A percentile compares a stretch with the other conserved stretches of the same genome.
Conservation (phyloP, 2,329 filamentous ascomycete genomes). For the Epichloe baconii region DNA sequence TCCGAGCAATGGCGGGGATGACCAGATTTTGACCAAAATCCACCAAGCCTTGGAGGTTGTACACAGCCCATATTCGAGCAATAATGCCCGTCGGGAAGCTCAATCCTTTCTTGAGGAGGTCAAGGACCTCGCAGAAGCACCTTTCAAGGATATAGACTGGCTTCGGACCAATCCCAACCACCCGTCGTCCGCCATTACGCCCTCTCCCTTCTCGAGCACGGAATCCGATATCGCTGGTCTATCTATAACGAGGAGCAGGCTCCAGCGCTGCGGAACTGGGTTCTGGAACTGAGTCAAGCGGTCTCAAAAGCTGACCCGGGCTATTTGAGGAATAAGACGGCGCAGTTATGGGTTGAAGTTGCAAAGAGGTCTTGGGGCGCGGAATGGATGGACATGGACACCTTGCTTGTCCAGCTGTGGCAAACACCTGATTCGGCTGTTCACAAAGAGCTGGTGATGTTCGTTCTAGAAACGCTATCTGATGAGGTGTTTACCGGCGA, state of each 20-base stretch:
- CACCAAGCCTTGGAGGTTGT: slow-evolving; percentile 78
- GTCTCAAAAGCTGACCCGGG: slow-evolving; percentile 59
- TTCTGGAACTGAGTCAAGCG: slow-evolving; percentile 63
- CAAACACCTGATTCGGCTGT: slow-evolving; percentile 48
- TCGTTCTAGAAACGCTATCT: slow-evolving; percentile 78
- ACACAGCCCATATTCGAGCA: slow-evolving; percentile 69
- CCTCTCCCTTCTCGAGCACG: slow-evolving; percentile 79
- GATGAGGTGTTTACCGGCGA: slow-evolving; percentile 91
- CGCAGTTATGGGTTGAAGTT: slow-evolving; percentile 87
- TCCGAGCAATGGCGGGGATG: slow-evolving; percentile 24
- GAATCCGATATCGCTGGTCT: slow-evolving; percentile 74
- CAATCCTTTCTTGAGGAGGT: slow-evolving; percentile 75
- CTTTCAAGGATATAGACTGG: slow-evolving; percentile 77
- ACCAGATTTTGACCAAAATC: slow-evolving; percentile 50
- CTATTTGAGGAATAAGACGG: slow-evolving; percentile 86
- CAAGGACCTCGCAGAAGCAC: slow-evolving; percentile 67
- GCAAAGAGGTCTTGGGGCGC: slow-evolving; percentile 87
- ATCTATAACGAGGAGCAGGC: slow-evolving; percentile 59
- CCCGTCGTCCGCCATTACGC: slow-evolving; percentile 87
- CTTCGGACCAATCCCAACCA: slow-evolving; percentile 59
- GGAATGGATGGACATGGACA: slow-evolving; percentile 93
- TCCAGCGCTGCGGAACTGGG: slow-evolving; percentile 56
- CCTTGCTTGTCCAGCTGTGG: slow-evolving; percentile 72
- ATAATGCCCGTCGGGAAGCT: slow-evolving; percentile 70
- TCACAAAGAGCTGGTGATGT: slow-evolving; percentile 76